Evolutionary conservation across 129 eudicot genomes (phyloP).

Genomic region (Artemisia annua): DNA sequence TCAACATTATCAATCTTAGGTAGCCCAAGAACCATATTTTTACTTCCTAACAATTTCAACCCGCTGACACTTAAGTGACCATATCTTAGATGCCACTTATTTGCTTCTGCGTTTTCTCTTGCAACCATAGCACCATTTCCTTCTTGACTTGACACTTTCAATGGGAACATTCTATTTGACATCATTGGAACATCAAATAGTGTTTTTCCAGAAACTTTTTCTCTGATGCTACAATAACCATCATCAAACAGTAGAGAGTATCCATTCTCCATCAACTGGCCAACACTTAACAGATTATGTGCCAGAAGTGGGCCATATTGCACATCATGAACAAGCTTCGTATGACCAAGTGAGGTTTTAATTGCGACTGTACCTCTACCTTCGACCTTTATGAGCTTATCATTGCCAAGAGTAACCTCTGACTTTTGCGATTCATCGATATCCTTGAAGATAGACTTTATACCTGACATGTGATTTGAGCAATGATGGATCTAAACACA

Average conservation of each 20-base stretch:
- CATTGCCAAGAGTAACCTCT: neutral
- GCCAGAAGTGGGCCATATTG: neutral
- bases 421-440: neutral
- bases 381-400: neutral
- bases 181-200: neutral
- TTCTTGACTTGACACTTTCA: neutral
- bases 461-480: neutral
- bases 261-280: slow-evolving; percentile 1
- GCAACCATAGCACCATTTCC: neutral
- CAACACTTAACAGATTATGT: slow-evolving; percentile 19
- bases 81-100: slow-evolving; percentile 7
- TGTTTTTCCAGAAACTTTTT: neutral
- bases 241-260: slow-evolving; percentile 12
- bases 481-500: too few relatives aligned
- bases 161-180: slow-evolving; percentile 3
- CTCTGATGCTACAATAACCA: neutral
- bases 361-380: neutral
- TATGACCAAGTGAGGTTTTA: neutral
- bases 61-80: slow-evolving; percentile 11
- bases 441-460: neutral
- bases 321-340: neutral
- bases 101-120: neutral
- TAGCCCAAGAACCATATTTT: slow-evolving; percentile 8
- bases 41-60: neutral
- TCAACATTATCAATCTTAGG: neutral